Base-by-base conservation (phyloP, 2,329 filamentous ascomycete genomes). In the Amylocarpus encephaloides region DNA sequence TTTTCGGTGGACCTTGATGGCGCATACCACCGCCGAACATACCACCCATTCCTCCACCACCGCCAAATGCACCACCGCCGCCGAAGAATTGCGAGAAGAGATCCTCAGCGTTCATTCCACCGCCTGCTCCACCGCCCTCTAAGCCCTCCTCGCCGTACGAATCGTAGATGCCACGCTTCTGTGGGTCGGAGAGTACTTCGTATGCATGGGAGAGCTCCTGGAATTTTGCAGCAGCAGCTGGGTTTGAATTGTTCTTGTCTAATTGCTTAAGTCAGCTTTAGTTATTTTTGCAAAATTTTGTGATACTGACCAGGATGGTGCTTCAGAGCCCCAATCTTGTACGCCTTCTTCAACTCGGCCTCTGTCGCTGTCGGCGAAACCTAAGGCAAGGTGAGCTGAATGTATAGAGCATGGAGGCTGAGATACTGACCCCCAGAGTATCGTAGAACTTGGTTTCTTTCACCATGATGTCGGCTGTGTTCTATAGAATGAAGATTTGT, bases 161-260 rank as follows among this genome's bases (percentile, higher is more conserved):
- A 66, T 98, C 93, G 71, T 98, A 98, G 55, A 97, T 68, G 62
- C 82, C 73, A 67, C 93, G 88, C 79, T 96, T 96, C 70, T 96
- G 86, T 35, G 87, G 70, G 67, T 98, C 93, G 62, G 87, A 93
- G 15, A 98, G 83, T 60, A 94, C 79, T 76, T 98, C 93, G 73
- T 97, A 98, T 55, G 93, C 93, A 67, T 92, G 85, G 59, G 90
- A 95, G 54, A 96, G 79, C 65, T 96, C 91, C 77, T 98, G 97
- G 84, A 98, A 98, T 73, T 96, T 98, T 55, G 95, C 90, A 62
- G 92, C 90, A 46, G 93, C 91, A 22, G 84, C 86, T 36, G 91
- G 90, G 75, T 95, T 94, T 75, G 93, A 83, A 58, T 85, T 82
- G 72, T 98, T 98, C 80, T 98, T 98, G 73, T 98, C 92, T 94